Evolutionary conservation across 805 yeast genomes (phyloP).

Genomic region (Cyberlindnera mrakii): DNA sequence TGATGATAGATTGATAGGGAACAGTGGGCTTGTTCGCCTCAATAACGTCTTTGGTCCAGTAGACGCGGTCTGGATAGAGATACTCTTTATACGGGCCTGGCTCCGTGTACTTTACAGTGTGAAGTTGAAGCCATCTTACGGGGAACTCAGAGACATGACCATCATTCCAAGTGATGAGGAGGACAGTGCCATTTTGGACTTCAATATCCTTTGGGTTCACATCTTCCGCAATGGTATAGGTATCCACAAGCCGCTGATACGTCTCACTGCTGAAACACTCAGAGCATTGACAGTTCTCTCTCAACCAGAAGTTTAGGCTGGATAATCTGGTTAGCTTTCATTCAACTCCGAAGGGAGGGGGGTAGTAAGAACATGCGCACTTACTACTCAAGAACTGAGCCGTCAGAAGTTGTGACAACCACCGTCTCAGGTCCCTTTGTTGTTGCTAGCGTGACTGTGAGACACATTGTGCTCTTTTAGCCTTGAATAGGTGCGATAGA

Average conservation of each 20-base stretch:
- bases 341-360: neutral
- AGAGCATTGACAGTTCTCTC: constrained; percentile 59
- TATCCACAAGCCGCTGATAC: constrained; percentile 52
- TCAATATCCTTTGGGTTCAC: constrained; percentile 15
- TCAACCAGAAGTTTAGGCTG: constrained; percentile 41
- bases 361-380: neutral
- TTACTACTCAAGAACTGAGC: constrained; percentile 5
- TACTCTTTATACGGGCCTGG: constrained; percentile 27
- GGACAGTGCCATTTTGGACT: neutral
- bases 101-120: constrained; percentile 27
- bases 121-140: constrained; percentile 17
- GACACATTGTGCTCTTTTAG: too few species aligned
- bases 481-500: too few species aligned
- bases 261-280: constrained; percentile 49
- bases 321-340: neutral
- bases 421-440: neutral
- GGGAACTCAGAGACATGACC: constrained; percentile 15
- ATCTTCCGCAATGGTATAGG: constrained; percentile 35
- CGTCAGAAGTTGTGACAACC: constrained; percentile 2
- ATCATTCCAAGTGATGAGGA: constrained; percentile 13
- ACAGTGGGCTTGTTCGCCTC: constrained; percentile 26
- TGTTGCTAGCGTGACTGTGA: too few species aligned
- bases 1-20: constrained; percentile 42
- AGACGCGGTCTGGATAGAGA: constrained; percentile 31
- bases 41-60: constrained; percentile 39